A percentile compares a stretch with the other conserved stretches of the same genome.
phyloP scores from a whole-genome alignment of 2,329 filamentous ascomycete genomes.

The Hypoxylon sp. region DNA sequence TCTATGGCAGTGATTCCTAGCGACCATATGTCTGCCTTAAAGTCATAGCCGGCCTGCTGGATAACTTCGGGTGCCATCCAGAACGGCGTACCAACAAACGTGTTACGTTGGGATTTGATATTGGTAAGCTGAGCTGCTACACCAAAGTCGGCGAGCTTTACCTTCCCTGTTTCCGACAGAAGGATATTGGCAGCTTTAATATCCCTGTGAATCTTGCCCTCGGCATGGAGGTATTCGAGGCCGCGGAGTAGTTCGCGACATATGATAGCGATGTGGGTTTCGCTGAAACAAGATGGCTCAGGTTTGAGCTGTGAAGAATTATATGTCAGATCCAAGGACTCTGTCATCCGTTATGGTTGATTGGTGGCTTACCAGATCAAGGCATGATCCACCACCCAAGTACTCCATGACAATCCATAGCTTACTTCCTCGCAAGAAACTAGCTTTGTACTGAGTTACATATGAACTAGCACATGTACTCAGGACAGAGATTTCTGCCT shows the following conservation, averaged over 20 bases:
- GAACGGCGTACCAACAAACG: conserved; percentile 96
- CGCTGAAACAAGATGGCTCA: conserved; percentile 79
- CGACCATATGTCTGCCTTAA: conserved; percentile 95
- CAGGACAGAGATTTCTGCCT: conserved; percentile 95
- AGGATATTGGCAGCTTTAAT: conserved; percentile 97
- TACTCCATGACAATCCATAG: conserved; percentile 99
- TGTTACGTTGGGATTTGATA: conserved; percentile 97
- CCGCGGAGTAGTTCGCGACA: conserved; percentile 92
- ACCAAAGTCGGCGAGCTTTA: conserved; percentile 97
- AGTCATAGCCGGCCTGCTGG: conserved; percentile 85
- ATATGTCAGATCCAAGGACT: conserved; percentile 52
- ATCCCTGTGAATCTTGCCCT: conserved; percentile 96
- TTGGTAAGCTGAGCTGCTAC: conserved; percentile 97
- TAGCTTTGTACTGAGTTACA: conserved; percentile 96
- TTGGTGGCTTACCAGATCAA: conserved; percentile 81
- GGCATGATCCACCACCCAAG: conserved; percentile 92
- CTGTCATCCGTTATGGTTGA: conserved; percentile 13
- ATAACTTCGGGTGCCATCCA: conserved; percentile 99
- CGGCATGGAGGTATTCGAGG: conserved; percentile 91
- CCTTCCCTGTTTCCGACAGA: conserved; percentile 90
- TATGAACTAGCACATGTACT: conserved; percentile 95
- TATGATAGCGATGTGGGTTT: conserved; percentile 93
- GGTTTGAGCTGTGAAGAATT: conserved; percentile 80
- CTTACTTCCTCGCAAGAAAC: conserved; percentile 95
- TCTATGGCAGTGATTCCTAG: conserved; percentile 93